Evolutionary conservation across 225 moss, liverwort and hornwort genomes (phyloP).

Genomic region (Polytrichum commune): DNA sequence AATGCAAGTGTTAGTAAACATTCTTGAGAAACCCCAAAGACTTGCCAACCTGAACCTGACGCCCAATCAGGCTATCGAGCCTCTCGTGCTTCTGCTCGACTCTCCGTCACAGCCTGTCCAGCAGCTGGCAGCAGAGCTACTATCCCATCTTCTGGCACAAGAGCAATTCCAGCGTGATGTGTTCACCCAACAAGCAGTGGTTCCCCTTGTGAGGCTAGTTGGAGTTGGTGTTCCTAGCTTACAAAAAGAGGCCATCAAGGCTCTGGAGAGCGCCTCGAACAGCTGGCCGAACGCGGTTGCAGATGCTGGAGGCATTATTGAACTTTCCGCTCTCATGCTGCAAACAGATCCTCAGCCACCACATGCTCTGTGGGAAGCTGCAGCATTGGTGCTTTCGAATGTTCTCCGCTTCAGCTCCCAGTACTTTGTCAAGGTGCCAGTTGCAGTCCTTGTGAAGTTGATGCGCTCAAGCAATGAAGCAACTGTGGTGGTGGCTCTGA

Average conservation of each 20-base stretch:
- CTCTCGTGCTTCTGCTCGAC: slow-evolving; percentile 78
- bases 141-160: slow-evolving; percentile 78
- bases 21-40: slow-evolving; percentile 94
- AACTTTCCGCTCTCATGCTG: slow-evolving; percentile 84
- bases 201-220: slow-evolving; percentile 81
- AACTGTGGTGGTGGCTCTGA: slow-evolving; percentile 84
- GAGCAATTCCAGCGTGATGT: slow-evolving; percentile 92
- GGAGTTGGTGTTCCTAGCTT: slow-evolving; percentile 82
- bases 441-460: slow-evolving; percentile 80
- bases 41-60: slow-evolving; percentile 72
- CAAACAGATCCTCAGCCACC: slow-evolving; percentile 89
- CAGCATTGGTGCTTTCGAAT: slow-evolving; percentile 85
- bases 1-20: slow-evolving; percentile 97
- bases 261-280: slow-evolving; percentile 90
- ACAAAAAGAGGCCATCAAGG: slow-evolving; percentile 90
- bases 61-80: slow-evolving; percentile 89
- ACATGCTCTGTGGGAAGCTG: slow-evolving; percentile 95
- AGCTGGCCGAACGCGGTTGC: slow-evolving; percentile 99
- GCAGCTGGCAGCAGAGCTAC: slow-evolving; percentile 91
- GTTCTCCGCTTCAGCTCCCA: slow-evolving; percentile 93
- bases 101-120: slow-evolving; percentile 96
- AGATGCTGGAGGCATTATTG: slow-evolving; percentile 91
- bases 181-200: slow-evolving; percentile 82
- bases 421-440: slow-evolving; percentile 82
- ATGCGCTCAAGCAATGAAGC: slow-evolving; percentile 87